Evolutionary conservation across 148 eudicot genomes (phyloP).

Genomic region (Rhododendron griersonianum): DNA sequence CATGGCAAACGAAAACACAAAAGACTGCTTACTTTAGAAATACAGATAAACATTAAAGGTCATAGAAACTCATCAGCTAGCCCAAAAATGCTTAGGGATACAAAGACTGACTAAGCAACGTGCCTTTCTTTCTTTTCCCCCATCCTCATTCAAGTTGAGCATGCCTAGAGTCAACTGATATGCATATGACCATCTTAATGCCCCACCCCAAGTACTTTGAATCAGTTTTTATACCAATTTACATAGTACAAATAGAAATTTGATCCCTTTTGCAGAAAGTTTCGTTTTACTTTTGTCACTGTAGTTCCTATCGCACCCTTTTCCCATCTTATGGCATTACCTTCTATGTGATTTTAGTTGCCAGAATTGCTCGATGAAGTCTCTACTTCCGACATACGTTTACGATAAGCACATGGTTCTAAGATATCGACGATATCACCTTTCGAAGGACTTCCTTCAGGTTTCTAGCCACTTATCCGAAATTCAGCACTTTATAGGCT

Average conservation of each 20-base stretch:
- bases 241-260: not conserved
- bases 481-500: not conserved
- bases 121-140: not conserved
- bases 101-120: not conserved
- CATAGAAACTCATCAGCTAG: not conserved
- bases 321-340: not conserved
- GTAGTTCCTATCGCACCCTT: not conserved
- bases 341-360: not conserved
- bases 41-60: not conserved
- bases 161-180: not conserved
- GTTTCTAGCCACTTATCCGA: not conserved
- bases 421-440: not conserved
- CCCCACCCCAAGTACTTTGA: not conserved
- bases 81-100: not conserved
- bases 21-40: not conserved
- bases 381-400: not conserved
- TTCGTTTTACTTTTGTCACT: not conserved
- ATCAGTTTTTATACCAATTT: not conserved
- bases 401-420: not conserved
- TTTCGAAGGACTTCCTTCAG: not conserved
- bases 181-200: not conserved
- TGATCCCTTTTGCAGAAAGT: not conserved
- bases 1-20: not conserved
- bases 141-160: not conserved
- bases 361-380: not conserved